phyloP scores from a whole-genome alignment of 208 protist genomes.

The Trypanosoma brucei region DNA sequence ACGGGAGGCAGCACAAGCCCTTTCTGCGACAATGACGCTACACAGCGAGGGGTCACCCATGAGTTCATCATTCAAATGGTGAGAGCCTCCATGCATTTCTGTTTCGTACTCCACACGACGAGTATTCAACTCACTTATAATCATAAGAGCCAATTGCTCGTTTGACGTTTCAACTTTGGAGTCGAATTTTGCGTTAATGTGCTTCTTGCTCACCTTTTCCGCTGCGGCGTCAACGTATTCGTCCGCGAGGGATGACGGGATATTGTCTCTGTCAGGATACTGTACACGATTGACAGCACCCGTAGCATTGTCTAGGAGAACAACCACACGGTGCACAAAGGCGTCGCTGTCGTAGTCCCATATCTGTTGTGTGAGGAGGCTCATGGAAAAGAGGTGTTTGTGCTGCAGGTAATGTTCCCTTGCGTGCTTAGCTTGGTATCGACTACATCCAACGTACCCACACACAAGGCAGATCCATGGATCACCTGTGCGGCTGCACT shows the following conservation, averaged over 20 bases:
- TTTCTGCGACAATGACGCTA: slow-evolving; percentile 6
- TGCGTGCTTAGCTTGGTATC: slow-evolving; percentile 89
- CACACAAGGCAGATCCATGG: slow-evolving; percentile 91
- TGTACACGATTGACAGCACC: slow-evolving; percentile 64
- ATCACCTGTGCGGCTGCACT: slow-evolving; percentile 61
- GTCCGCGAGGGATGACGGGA: slow-evolving; percentile 11
- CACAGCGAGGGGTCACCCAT: not conserved
- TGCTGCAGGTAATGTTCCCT: slow-evolving; percentile 62
- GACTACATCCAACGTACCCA: slow-evolving; percentile 89
- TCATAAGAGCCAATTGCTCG: slow-evolving; percentile 65
- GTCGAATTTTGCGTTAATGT: slow-evolving; percentile 78
- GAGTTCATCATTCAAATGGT: not conserved
- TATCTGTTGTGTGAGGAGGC: slow-evolving; percentile 87
- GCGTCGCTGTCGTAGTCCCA: slow-evolving; percentile 90
- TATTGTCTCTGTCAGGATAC: slow-evolving; percentile 58
- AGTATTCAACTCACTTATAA: slow-evolving; percentile 72
- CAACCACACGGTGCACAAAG: slow-evolving; percentile 84
- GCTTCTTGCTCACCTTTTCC: slow-evolving; percentile 62
- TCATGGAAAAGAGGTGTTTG: slow-evolving; percentile 86
- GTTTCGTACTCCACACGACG: slow-evolving; percentile 54
- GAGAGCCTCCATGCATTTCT: slow-evolving; percentile 4
- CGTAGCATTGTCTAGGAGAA: slow-evolving; percentile 52
- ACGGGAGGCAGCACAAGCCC: slow-evolving; percentile 3
- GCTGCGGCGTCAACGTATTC: slow-evolving; percentile 11
- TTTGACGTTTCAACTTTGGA: slow-evolving; percentile 66